Percentiles rank a stretch among this genome's conserved stretches.
These are phyloP conservation scores for Blastocystis sp. DNA, from an alignment of 352 stramenopile species.

Conservation along the genomic window DNA sequence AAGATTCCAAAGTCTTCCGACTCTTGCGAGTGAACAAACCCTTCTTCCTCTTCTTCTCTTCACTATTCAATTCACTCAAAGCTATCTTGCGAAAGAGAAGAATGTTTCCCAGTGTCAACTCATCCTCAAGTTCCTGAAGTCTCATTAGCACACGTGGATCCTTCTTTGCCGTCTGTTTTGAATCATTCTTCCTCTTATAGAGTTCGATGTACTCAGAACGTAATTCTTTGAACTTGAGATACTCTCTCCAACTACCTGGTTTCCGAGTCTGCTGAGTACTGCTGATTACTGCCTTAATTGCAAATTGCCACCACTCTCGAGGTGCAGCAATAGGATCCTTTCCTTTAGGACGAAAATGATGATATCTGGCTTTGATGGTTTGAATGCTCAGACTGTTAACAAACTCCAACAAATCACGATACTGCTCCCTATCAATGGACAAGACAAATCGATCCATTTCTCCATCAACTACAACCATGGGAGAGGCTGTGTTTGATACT, in stretches of 20 bases:
- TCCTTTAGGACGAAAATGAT: not conserved
- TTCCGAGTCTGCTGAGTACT: not conserved
- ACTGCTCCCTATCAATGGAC: slow-evolving; percentile 2
- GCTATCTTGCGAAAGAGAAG: slow-evolving; percentile 43
- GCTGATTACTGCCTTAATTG: not conserved
- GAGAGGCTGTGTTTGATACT: not conserved
- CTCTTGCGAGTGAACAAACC: not conserved
- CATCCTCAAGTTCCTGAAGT: slow-evolving; percentile 28
- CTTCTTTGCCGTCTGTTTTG: slow-evolving; percentile 3
- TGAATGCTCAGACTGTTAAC: slow-evolving; percentile 19
- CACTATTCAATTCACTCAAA: not conserved
- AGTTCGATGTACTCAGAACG: slow-evolving; percentile 37
- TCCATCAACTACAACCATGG: not conserved
- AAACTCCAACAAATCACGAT: not conserved
- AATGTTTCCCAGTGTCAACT: slow-evolving; percentile 6
- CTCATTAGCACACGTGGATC: not conserved
- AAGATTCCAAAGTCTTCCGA: not conserved
- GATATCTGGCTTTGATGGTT: not conserved
- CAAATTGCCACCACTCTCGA: slow-evolving; percentile 44
- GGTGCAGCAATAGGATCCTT: not conserved
- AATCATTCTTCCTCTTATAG: slow-evolving; percentile 3
- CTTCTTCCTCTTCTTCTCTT: slow-evolving; percentile 1
- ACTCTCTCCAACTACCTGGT: not conserved
- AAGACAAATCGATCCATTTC: slow-evolving; percentile 21
- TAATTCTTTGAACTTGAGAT: not conserved